Evolutionary conservation across 1,284 basidiomycete genomes (phyloP), one percentile per base, ranked within the genome.

Genomic region (Athelia psychrophila): DNA sequence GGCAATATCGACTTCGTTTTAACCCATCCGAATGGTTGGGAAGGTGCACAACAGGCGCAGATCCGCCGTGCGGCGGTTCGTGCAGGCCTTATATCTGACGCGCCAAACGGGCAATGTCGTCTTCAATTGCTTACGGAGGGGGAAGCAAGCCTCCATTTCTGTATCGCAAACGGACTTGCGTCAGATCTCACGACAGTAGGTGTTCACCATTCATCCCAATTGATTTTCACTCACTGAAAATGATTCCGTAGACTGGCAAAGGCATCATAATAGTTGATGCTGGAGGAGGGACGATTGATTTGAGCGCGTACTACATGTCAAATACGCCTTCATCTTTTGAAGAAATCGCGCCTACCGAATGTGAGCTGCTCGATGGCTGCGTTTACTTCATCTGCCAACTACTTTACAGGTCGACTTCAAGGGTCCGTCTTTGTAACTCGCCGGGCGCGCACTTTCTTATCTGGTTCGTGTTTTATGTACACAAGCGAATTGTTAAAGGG

Each of bases 51-150:
- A 44, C 74, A 75, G 52, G 51, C 54, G 2, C 63, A 66, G 24
- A 65, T 76, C 54, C 65, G 73, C 23, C 61, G 56, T 1, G 74
- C 73, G 8, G 72, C 72, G 1, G 59, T 69, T 22, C 53, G 57
- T 25, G 74, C 68, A 12, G 66, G 68, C 3, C 56, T 76, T 6
- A 58, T 75, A 1, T 60, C 65, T 0, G 67, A 72, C 54, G 67
- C 64, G 5, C 36, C 54, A 0, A 63, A 61, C 38, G 76, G 71
- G 2, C 71, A 72, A 47, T 38, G 67, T 16, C 68, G 71, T 15
- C 62, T 80, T n/a, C 70, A 68, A 10, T 75, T 80, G 16, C 73
- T 79, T 2, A 77, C 77, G 1, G 78, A 80, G 56, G 78, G 78
- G 15, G 77, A 79, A 57, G 78, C 78, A 1, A 75, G 74, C 60